phyloP scores from a whole-genome alignment of 2,329 filamentous ascomycete genomes.

The Exophiala bonariae region DNA sequence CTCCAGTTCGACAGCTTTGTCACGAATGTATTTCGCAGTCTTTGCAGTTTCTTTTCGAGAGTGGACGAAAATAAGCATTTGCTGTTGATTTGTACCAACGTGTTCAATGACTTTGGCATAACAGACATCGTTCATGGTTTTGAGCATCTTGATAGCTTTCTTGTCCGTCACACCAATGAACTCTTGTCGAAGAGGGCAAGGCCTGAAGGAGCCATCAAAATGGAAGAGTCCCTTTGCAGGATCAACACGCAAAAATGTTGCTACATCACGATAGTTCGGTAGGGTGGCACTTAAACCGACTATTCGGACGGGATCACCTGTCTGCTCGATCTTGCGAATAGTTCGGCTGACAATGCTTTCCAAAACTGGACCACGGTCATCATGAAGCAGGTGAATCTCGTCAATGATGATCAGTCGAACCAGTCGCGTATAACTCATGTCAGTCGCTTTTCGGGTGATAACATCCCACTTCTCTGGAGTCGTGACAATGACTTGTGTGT shows the following conservation, averaged over 20 bases:
- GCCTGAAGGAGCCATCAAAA: constrained; percentile 90
- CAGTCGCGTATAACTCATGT: constrained; percentile 95
- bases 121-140: constrained; percentile 99
- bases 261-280: constrained; percentile 95
- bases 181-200: constrained; percentile 92
- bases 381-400: constrained; percentile 95
- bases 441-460: constrained; percentile 95
- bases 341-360: constrained; percentile 96
- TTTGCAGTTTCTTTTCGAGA: constrained; percentile 98
- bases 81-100: constrained; percentile 86
- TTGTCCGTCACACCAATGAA: constrained; percentile 97
- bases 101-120: constrained; percentile 98
- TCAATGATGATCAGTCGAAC: constrained; percentile 95
- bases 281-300: constrained; percentile 92
- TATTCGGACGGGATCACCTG: constrained; percentile 86
- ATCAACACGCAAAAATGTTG: constrained; percentile 90
- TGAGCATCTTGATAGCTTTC: constrained; percentile 97
- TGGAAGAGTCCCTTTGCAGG: constrained; percentile 85
- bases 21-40: constrained; percentile 91
- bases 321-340: constrained; percentile 89
- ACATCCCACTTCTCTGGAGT: constrained; percentile 99
- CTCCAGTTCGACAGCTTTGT: constrained; percentile 95
- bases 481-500: constrained; percentile 97
- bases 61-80: constrained; percentile 99
- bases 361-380: constrained; percentile 92